Evolutionary conservation across 139 green algal genomes (phyloP).

Genomic region (Pleodorina starrii): DNA sequence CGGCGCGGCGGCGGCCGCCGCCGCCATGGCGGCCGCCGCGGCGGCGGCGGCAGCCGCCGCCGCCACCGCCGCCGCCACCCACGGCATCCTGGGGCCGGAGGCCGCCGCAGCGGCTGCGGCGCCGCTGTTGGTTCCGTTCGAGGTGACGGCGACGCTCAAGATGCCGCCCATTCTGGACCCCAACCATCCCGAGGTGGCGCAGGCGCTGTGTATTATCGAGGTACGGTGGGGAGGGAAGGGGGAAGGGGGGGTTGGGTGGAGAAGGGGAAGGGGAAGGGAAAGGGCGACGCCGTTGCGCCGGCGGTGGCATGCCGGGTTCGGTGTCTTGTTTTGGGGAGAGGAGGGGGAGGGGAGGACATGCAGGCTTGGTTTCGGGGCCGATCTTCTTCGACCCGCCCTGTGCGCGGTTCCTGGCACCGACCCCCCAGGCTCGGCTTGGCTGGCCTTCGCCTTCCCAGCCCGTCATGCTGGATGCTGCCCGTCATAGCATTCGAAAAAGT

Average conservation of each 20-base stretch:
- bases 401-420: too few relatives aligned
- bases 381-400: too few relatives aligned
- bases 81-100: neutral
- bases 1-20: neutral
- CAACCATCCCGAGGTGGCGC: neutral
- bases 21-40: constrained; percentile 22
- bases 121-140: constrained; percentile 43
- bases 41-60: neutral
- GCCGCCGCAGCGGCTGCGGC: neutral
- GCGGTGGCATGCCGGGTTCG: too few relatives aligned
- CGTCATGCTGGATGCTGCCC: too few relatives aligned
- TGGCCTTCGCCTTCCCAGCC: too few relatives aligned
- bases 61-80: neutral
- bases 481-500: too few relatives aligned
- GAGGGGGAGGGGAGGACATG: too few relatives aligned
- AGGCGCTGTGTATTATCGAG: constrained; percentile 9
- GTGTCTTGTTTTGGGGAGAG: too few relatives aligned
- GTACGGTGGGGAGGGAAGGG: neutral
- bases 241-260: neutral
- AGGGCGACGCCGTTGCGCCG: too few relatives aligned
- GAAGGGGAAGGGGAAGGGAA: neutral
- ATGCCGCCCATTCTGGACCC: constrained; percentile 41
- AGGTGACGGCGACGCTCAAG: constrained; percentile 49
- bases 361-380: too few relatives aligned
- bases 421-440: too few relatives aligned